Evolutionary conservation across 306 rosid species (phyloP), one percentile per base, ranked within the genome.

Genomic region (Carpinus fangiana): DNA sequence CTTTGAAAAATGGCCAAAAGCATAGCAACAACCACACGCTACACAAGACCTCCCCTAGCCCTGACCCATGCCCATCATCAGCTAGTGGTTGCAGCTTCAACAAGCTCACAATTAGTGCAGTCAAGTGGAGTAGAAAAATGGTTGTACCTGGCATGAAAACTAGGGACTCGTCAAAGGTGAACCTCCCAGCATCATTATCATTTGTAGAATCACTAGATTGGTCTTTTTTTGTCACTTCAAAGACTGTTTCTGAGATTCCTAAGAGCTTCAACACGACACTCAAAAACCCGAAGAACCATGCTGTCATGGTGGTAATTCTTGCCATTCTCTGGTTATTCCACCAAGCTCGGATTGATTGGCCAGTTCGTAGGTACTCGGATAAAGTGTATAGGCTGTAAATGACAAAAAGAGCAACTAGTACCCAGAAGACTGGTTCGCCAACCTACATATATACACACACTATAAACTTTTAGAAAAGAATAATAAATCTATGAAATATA

Each of bases 161-260:
- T 36, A 90, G 87, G 2, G 98, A 94, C 70, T 84, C 76, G 4
- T 90, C 86, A 34, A 94, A 92, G 4, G 93, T 88, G 79, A 90
- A 79, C 57, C 60, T 83, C 50, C 85, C 81, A 3, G 70, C 87
- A 76, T 88, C 71, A 45, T 0, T 78, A 16, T 68, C 79, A 31
- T 46, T 52, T 8, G 7, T 28, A 31, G 21, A 72, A 80, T 12
- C 74, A 52, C 11, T 68, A 6, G 86, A 76, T 67, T 80, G 75
- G 13, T 87, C 85, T 70, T 80, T 87, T 50, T 74, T 70, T 4
- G 87, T 82, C 4, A 87, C 76, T 75, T 84, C 88, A 72, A 88
- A 88, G 2, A 70, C 82, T 3, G 82, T 76, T 36, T 88, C 87
- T 0, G 89, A 79, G 16, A 81, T 14, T 55, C 91, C 81, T 14